phyloP scores from a whole-genome alignment of 805 yeast species.

The Soucietia sequanensis region DNA sequence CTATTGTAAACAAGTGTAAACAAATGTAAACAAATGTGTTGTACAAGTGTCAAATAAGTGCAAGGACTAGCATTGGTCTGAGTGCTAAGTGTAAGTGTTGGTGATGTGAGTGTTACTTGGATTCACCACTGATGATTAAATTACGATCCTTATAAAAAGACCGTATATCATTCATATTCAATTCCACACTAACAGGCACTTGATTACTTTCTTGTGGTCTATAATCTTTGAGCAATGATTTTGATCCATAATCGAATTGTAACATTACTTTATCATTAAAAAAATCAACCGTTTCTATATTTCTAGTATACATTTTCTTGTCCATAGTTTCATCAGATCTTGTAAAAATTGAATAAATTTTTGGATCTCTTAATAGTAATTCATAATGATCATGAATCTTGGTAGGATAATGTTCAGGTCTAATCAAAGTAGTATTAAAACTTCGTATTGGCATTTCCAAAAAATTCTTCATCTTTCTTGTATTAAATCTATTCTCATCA shows the following conservation, averaged over 20 bases:
- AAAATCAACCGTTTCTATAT: constrained; percentile 24
- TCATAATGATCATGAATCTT: constrained; percentile 2
- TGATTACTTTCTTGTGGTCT: constrained; percentile 14
- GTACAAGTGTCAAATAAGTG: too few species aligned
- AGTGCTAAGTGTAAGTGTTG: too few species aligned
- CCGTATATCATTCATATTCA: constrained; percentile 13
- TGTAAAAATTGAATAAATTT: constrained; percentile 10
- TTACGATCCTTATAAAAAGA: constrained; percentile 16
- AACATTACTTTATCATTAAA: constrained; percentile 16
- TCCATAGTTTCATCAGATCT: constrained; percentile 21
- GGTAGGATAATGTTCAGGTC: constrained; percentile 12
- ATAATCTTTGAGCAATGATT: constrained; percentile 24
- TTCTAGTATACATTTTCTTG: constrained; percentile 20
- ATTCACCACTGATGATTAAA: constrained; percentile 4
- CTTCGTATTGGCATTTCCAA: constrained; percentile 6
- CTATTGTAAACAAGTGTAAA: too few species aligned
- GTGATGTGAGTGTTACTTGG: too few species aligned
- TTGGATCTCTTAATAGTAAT: neutral
- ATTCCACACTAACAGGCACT: constrained; percentile 4
- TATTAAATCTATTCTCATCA: constrained; percentile 11
- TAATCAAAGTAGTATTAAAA: constrained; percentile 5
- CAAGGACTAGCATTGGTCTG: too few species aligned
- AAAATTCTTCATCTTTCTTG: constrained; percentile 13
- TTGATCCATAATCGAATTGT: constrained; percentile 23
- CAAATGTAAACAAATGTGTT: too few species aligned